phyloP scores from a whole-genome alignment of 148 eudicot genomes.

The Amaranthus cruentus region DNA sequence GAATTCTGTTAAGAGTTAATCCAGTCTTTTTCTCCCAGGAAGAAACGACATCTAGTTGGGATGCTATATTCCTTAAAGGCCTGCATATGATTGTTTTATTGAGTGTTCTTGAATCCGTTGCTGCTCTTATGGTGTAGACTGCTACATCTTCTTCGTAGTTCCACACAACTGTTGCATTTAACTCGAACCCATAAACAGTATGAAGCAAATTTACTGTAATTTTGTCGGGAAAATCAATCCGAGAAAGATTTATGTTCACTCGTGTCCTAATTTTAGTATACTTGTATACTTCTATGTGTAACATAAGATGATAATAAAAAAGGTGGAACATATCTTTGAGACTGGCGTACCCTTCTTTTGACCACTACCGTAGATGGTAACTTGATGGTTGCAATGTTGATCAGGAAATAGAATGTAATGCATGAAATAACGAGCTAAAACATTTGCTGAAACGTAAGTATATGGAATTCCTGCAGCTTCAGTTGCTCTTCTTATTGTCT shows the following conservation, averaged over 20 bases:
- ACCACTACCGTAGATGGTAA: slow-evolving; percentile 1
- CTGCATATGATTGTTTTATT: not conserved
- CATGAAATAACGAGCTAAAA: slow-evolving; percentile 40
- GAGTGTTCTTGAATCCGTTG: slow-evolving; percentile 8
- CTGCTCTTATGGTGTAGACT: slow-evolving; percentile 4
- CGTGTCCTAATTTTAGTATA: too few relatives aligned
- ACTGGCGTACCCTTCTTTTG: not conserved
- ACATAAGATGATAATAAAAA: too few relatives aligned
- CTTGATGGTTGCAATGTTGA: not conserved
- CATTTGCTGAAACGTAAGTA: slow-evolving; percentile 51
- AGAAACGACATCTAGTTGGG: slow-evolving; percentile 3
- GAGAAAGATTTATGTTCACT: too few relatives aligned
- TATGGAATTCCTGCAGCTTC: slow-evolving; percentile 42
- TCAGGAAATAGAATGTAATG: not conserved
- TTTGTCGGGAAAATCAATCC: too few relatives aligned
- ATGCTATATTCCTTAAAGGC: not conserved
- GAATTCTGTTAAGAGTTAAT: not conserved
- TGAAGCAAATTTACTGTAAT: too few relatives aligned
- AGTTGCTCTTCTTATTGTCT: slow-evolving; percentile 39
- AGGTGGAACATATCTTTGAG: too few relatives aligned
- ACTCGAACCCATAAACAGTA: not conserved
- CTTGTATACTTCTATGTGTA: not conserved
- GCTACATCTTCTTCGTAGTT: slow-evolving; percentile 12
- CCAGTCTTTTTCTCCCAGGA: slow-evolving; percentile 8
- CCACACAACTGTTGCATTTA: not conserved